These are phyloP conservation scores for Salix dunnii DNA, from an alignment of 345 rosid species.

Conservation along the genomic window DNA sequence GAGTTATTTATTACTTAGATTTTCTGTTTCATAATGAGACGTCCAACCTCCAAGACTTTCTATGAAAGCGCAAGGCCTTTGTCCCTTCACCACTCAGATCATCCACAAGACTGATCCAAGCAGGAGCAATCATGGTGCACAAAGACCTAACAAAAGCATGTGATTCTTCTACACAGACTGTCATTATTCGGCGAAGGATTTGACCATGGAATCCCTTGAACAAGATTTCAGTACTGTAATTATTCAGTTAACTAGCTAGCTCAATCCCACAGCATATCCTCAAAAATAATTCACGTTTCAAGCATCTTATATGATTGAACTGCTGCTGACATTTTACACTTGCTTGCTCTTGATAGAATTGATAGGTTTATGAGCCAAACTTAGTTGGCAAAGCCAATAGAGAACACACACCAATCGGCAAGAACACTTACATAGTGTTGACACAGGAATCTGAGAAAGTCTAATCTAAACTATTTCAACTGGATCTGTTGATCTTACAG, in stretches of 20 bases:
- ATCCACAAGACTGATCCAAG: too few relatives aligned
- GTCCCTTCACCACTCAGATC: background rate
- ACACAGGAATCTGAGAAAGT: background rate
- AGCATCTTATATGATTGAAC: background rate
- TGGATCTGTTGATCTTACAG: background rate
- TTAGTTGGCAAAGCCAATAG: conserved; percentile 29
- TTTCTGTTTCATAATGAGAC: background rate
- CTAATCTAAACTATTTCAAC: conserved; percentile 11
- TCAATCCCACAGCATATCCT: too few relatives aligned
- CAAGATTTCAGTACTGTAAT: background rate
- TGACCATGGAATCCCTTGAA: background rate
- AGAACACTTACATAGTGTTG: conserved; percentile 5
- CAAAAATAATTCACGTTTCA: conserved; percentile 3
- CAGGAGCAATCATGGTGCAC: too few relatives aligned
- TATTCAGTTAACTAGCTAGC: too few relatives aligned
- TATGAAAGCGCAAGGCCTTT: conserved; percentile 19
- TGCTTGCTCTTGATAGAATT: conserved; percentile 4
- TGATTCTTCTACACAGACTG: background rate
- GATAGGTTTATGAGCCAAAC: conserved; percentile 2
- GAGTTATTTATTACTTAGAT: background rate
- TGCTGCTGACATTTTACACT: conserved; percentile 1
- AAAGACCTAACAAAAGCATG: background rate
- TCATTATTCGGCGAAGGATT: background rate
- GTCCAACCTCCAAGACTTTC: background rate
- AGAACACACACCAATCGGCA: conserved; percentile 32